Evolutionary conservation across 805 yeast genomes (phyloP).

Genomic region (fission yeast (Schizosaccharomyces pombe)): ASM294v3 CU329670.1:3406501-3407000

Average conservation of each 20-base stretch:
- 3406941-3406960: conserved; percentile 33
- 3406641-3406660: conserved; percentile 65
- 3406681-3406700: conserved; percentile 17
- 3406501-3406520: conserved; percentile 28
- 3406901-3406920: conserved; percentile 30
- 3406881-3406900: conserved; percentile 45
- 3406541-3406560: conserved; percentile 36
- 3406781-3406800: conserved; percentile 48
- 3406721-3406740: conserved; percentile 68
- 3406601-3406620: conserved; percentile 53
- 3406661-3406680: conserved; percentile 33
- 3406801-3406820: conserved; percentile 36
- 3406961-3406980: conserved; percentile 24
- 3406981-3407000: conserved; percentile 6
- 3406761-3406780: conserved; percentile 32
- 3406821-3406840: conserved; percentile 17
- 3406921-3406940: conserved; percentile 38
- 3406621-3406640: conserved; percentile 31
- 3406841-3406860: conserved; percentile 23
- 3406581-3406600: conserved; percentile 38
- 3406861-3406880: conserved; percentile 32
- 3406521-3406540: conserved; percentile 37
- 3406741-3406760: conserved; percentile 39
- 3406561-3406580: conserved; percentile 28
- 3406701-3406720: conserved; percentile 51